Evolutionary conservation across 768 basidiomycete species (phyloP).

Genomic region (Termitomyces sp.): DNA sequence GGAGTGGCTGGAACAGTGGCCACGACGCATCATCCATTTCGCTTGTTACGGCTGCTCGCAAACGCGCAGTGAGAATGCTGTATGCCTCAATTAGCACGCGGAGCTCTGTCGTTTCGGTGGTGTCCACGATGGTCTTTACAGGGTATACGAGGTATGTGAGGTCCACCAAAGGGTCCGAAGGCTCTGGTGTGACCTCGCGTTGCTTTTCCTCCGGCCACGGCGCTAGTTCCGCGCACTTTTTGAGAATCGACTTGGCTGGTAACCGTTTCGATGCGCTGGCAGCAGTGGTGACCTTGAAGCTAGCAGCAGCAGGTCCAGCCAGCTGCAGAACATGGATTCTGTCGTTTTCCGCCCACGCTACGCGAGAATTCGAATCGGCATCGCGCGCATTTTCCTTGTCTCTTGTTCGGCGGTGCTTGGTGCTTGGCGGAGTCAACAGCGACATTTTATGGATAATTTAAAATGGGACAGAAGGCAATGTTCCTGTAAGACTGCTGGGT

Average conservation of each 20-base stretch:
- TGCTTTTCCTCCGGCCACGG: slow-evolving; percentile 36
- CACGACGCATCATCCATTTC: slow-evolving; percentile 56
- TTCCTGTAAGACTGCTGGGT: slow-evolving; percentile 2
- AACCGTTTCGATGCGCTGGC: slow-evolving; percentile 31
- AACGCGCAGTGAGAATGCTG: slow-evolving; percentile 58
- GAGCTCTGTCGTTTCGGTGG: slow-evolving; percentile 32
- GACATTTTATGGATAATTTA: slow-evolving; percentile 27
- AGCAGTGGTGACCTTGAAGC: slow-evolving; percentile 23
- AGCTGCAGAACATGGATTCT: slow-evolving; percentile 35
- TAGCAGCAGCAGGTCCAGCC: slow-evolving; percentile 18
- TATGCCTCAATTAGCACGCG: slow-evolving; percentile 70
- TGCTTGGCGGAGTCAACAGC: slow-evolving; percentile 57
- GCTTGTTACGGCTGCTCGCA: slow-evolving; percentile 40
- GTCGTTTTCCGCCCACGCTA: slow-evolving; percentile 49
- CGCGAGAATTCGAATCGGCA: slow-evolving; percentile 26
- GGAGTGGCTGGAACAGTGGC: slow-evolving; percentile 69
- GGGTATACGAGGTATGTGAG: slow-evolving; percentile 61
- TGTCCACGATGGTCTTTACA: slow-evolving; percentile 51
- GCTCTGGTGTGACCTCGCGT: slow-evolving; percentile 75
- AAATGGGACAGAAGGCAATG: not conserved
- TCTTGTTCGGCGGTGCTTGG: slow-evolving; percentile 40
- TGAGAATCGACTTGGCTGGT: slow-evolving; percentile 68
- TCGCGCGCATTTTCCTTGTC: slow-evolving; percentile 46
- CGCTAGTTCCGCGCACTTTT: slow-evolving; percentile 36
- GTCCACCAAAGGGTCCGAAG: slow-evolving; percentile 58